phyloP scores from a whole-genome alignment of 2,329 filamentous ascomycete genomes.

The Fonsecaea erecta region DNA sequence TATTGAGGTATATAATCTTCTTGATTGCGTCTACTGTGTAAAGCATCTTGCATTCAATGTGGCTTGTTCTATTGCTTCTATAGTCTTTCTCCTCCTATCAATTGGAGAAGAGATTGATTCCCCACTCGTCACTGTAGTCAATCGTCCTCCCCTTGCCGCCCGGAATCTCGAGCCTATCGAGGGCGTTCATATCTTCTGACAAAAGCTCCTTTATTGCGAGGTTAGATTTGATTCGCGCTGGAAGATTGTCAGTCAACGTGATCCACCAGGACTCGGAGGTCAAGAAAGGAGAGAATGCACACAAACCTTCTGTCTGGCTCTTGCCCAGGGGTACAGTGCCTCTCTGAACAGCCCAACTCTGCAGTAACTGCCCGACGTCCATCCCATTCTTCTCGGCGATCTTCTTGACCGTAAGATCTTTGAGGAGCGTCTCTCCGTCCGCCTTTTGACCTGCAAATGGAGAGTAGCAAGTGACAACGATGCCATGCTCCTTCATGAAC shows the following conservation, averaged over 20 bases:
- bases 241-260: conserved; percentile 36
- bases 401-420: conserved; percentile 63
- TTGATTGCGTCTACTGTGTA: too few relatives aligned
- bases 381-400: conserved; percentile 63
- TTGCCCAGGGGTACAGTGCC: conserved; percentile 72
- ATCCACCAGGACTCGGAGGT: background rate
- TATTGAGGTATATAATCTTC: too few relatives aligned
- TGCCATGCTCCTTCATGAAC: conserved; percentile 49
- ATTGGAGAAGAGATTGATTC: conserved; percentile 16
- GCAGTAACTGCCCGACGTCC: conserved; percentile 65
- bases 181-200: conserved; percentile 62
- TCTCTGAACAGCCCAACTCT: conserved; percentile 68
- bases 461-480: conserved; percentile 51
- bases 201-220: conserved; percentile 60
- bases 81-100: background rate
- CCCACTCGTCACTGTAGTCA: conserved; percentile 8
- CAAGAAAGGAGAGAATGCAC: background rate
- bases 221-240: conserved; percentile 50
- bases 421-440: conserved; percentile 37
- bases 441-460: conserved; percentile 41
- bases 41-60: background rate
- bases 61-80: background rate
- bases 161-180: conserved; percentile 50
- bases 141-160: conserved; percentile 22
- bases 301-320: conserved; percentile 59